A percentile compares a stretch with the other conserved stretches of the same genome.
These are phyloP conservation scores for Erodium moschatum DNA, from an alignment of 441 rosid species.

Conservation along the genomic window DNA sequence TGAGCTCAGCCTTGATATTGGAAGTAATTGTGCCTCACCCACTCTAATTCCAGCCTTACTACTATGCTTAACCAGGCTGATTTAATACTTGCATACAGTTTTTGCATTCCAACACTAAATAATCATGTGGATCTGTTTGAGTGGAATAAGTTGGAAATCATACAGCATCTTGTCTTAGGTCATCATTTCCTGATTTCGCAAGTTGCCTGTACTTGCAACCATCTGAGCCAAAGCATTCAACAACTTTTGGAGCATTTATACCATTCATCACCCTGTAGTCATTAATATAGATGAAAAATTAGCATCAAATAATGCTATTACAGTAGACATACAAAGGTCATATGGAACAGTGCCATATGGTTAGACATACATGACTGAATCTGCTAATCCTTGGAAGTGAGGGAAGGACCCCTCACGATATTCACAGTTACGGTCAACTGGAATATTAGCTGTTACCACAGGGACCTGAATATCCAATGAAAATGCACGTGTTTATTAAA, in stretches of 20 bases:
- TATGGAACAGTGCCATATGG: slow-evolving; percentile 17
- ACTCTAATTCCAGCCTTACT: not conserved
- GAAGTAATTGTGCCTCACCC: not conserved
- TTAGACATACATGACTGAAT: slow-evolving; percentile 54
- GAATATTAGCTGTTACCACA: slow-evolving; percentile 80
- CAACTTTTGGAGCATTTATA: slow-evolving; percentile 91
- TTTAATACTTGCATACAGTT: not conserved
- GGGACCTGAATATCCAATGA: slow-evolving; percentile 58
- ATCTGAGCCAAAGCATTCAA: slow-evolving; percentile 93
- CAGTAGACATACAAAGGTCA: slow-evolving; percentile 11
- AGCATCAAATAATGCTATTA: slow-evolving; percentile 18
- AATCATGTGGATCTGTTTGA: not conserved
- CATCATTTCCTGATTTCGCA: slow-evolving; percentile 97
- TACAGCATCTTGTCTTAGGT: slow-evolving; percentile 99
- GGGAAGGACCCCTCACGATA: slow-evolving; percentile 84
- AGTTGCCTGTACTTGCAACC: slow-evolving; percentile 81
- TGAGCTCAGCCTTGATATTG: not conserved
- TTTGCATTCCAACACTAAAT: not conserved
- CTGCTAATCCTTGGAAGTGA: slow-evolving; percentile 71
- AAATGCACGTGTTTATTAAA: slow-evolving; percentile 11
- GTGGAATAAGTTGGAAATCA: slow-evolving; percentile 22
- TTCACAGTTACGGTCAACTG: slow-evolving; percentile 67
- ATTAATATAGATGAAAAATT: slow-evolving; percentile 19
- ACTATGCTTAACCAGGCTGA: not conserved
- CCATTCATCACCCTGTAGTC: slow-evolving; percentile 86